A percentile compares a stretch with the other conserved stretches of the same genome.
phyloP scores from a whole-genome alignment of 2,329 filamentous ascomycete genomes.

The Aspergillus uvarum region DNA sequence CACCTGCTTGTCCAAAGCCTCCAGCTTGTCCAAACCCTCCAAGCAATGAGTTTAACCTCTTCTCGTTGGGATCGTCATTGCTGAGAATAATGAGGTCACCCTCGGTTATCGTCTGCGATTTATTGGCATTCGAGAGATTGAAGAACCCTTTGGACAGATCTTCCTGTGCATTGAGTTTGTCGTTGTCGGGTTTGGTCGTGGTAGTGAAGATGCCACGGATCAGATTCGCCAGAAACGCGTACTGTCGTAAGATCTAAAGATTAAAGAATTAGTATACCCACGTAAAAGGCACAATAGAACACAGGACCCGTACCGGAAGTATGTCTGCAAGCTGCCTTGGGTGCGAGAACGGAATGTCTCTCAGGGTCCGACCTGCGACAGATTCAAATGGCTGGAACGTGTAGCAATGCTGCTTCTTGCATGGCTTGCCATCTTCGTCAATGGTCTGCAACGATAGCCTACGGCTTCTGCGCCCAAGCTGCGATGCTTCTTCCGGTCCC shows the following conservation, averaged over 20 bases:
- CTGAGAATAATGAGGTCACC: slow-evolving; percentile 35
- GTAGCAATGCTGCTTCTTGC: slow-evolving; percentile 41
- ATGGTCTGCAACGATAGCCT: slow-evolving; percentile 33
- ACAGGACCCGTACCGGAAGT: slow-evolving; percentile 36
- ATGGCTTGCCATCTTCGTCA: slow-evolving; percentile 30
- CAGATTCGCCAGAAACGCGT: slow-evolving; percentile 43
- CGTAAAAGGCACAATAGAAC: not conserved
- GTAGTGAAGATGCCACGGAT: slow-evolving; percentile 37
- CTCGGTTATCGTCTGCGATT: slow-evolving; percentile 15
- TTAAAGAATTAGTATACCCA: not conserved
- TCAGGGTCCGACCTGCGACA: slow-evolving; percentile 41
- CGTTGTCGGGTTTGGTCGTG: slow-evolving; percentile 18
- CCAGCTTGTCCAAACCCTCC: slow-evolving; percentile 14
- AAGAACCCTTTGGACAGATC: slow-evolving; percentile 5
- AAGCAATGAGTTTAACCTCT: slow-evolving; percentile 59
- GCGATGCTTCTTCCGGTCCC: slow-evolving; percentile 28
- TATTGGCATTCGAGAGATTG: slow-evolving; percentile 7
- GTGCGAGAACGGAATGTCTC: slow-evolving; percentile 46
- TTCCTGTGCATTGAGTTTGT: slow-evolving; percentile 7
- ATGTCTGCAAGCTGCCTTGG: slow-evolving; percentile 47
- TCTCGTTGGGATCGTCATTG: slow-evolving; percentile 42
- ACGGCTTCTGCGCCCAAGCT: slow-evolving; percentile 33
- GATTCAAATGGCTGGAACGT: slow-evolving; percentile 45
- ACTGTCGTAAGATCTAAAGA: slow-evolving; percentile 44
- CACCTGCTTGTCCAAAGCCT: slow-evolving; percentile 10